Conservation (phyloP, 2,329 filamentous ascomycete species). For the Dothideomycetes sp. region DNA sequence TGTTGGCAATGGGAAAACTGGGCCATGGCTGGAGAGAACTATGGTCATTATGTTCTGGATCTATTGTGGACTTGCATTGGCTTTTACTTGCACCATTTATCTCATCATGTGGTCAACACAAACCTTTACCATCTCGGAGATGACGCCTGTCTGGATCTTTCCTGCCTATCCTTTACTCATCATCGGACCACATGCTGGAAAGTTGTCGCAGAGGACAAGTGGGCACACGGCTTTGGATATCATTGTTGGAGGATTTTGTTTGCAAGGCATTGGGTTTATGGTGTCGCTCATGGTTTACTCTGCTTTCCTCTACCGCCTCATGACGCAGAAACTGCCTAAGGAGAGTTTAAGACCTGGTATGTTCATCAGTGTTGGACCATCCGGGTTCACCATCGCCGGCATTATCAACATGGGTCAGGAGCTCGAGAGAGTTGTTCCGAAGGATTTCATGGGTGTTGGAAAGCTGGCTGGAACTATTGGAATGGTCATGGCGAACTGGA, state of each 20-base stretch:
- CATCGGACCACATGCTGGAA: conserved; percentile 62
- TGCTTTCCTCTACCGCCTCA: conserved; percentile 75
- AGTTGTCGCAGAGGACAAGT: conserved; percentile 41
- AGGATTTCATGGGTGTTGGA: conserved; percentile 48
- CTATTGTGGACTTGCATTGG: conserved; percentile 58
- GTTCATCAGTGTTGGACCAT: conserved; percentile 76
- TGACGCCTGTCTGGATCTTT: conserved; percentile 86
- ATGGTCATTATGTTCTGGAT: conserved; percentile 68
- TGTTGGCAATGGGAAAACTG: conserved; percentile 36
- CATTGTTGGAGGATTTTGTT: conserved; percentile 50
- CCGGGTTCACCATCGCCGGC: conserved; percentile 57
- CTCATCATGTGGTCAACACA: conserved; percentile 60
- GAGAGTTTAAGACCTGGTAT: conserved; percentile 71
- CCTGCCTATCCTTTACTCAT: conserved; percentile 74
- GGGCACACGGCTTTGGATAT: conserved; percentile 41
- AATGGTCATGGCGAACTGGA: conserved; percentile 50
- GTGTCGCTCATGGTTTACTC: conserved; percentile 71
- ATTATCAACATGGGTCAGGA: conserved; percentile 49
- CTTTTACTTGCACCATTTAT: conserved; percentile 63
- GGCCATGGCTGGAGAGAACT: conserved; percentile 43
- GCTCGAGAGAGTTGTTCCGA: conserved; percentile 39
- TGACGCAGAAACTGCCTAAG: conserved; percentile 76
- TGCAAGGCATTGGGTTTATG: conserved; percentile 57
- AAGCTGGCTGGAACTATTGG: conserved; percentile 46
- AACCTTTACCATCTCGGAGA: conserved; percentile 64